Evolutionary conservation across 129 eudicot genomes (phyloP).

Genomic region (Tanacetum coccineum): DNA sequence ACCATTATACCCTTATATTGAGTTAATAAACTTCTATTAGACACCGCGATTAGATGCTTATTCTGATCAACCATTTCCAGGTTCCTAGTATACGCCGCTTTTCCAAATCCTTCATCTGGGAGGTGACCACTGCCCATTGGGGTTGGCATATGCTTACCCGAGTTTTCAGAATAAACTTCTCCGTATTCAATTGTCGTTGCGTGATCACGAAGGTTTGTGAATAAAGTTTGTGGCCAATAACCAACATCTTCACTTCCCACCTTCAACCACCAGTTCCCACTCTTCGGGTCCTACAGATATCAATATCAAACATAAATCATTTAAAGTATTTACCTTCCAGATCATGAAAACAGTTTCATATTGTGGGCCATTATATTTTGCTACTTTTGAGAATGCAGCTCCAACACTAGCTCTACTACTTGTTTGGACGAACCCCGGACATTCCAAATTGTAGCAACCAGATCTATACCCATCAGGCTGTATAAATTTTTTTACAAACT

Average conservation of each 20-base stretch:
- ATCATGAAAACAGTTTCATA: slow-evolving; percentile 57
- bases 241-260: slow-evolving; percentile 22
- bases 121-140: slow-evolving; percentile 95
- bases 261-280: slow-evolving; percentile 74
- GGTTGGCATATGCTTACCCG: slow-evolving; percentile 49
- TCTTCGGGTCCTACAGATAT: slow-evolving; percentile 53
- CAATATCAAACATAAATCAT: not conserved
- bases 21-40: slow-evolving; percentile 42
- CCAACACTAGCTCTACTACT: slow-evolving; percentile 60
- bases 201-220: slow-evolving; percentile 47
- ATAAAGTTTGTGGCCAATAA: slow-evolving; percentile 70
- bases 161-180: slow-evolving; percentile 31
- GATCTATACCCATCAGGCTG: slow-evolving; percentile 55
- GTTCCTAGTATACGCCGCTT: slow-evolving; percentile 59
- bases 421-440: slow-evolving; percentile 86
- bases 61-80: slow-evolving; percentile 65
- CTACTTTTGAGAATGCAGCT: slow-evolving; percentile 67
- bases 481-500: slow-evolving; percentile 1
- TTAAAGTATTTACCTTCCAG: slow-evolving; percentile 61
- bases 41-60: slow-evolving; percentile 38
- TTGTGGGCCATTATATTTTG: slow-evolving; percentile 63
- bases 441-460: slow-evolving; percentile 84
- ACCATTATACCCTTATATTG: slow-evolving; percentile 42
- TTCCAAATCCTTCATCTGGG: slow-evolving; percentile 69
- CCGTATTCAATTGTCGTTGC: slow-evolving; percentile 73